phyloP scores from a whole-genome alignment of 1,284 basidiomycete genomes.

The Cryptococcus sp. region DNA sequence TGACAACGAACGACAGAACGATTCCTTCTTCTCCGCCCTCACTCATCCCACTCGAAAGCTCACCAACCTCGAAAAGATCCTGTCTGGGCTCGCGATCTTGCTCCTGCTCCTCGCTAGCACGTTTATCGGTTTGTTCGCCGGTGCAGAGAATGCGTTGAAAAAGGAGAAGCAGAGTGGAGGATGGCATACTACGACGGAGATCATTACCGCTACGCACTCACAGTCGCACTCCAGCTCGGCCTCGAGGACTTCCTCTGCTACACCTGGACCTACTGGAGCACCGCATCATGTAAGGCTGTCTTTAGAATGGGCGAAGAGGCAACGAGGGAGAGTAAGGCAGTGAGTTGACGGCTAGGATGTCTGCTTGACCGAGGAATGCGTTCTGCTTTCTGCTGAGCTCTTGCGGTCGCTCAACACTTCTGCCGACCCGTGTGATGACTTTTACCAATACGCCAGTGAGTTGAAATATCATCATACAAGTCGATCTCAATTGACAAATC shows the following conservation, averaged over 20 bases:
- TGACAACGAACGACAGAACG: constrained; percentile 16
- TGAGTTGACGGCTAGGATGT: constrained; percentile 49
- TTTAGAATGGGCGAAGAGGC: neutral
- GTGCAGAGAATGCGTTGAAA: constrained; percentile 69
- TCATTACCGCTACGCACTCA: constrained; percentile 1
- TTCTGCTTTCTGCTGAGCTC: constrained; percentile 75
- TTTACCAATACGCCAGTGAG: constrained; percentile 84
- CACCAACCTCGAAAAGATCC: constrained; percentile 75
- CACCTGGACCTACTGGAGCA: constrained; percentile 38
- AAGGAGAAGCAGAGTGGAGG: constrained; percentile 41
- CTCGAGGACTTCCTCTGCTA: constrained; percentile 19
- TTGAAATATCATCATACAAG: constrained; percentile 10
- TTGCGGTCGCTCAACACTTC: constrained; percentile 72
- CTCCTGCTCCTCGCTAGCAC: constrained; percentile 75
- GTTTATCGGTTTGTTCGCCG: constrained; percentile 88
- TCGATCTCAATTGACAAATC: constrained; percentile 10
- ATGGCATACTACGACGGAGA: constrained; percentile 34
- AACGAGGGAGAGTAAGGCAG: neutral
- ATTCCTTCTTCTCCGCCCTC: constrained; percentile 26
- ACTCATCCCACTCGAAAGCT: constrained; percentile 55
- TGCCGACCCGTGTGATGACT: constrained; percentile 90
- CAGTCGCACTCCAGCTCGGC: constrained; percentile 38
- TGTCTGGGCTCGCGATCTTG: constrained; percentile 66
- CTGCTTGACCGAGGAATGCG: constrained; percentile 76
- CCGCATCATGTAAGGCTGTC: constrained; percentile 21